A percentile compares a stretch with the other conserved stretches of the same genome.
phyloP scores from a whole-genome alignment of 2,329 filamentous ascomycete genomes.

The Ascochyta koolunga region DNA sequence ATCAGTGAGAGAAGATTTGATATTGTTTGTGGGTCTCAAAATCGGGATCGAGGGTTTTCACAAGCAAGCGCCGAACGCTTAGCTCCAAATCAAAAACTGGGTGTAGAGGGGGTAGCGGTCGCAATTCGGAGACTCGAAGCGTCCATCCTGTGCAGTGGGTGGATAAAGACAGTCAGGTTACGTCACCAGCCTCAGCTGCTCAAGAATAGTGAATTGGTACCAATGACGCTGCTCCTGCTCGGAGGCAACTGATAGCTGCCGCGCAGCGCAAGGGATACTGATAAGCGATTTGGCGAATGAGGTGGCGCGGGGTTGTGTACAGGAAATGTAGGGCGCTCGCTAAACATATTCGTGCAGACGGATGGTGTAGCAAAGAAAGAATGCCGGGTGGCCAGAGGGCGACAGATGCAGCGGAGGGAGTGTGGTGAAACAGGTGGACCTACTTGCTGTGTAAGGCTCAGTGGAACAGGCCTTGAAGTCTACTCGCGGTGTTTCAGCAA shows the following conservation, averaged over 20 bases:
- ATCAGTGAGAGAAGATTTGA: background rate
- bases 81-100: conserved; percentile 29
- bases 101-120: conserved; percentile 13
- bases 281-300: conserved; percentile 46
- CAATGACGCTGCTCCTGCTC: conserved; percentile 31
- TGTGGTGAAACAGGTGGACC: conserved; percentile 28
- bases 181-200: conserved; percentile 27
- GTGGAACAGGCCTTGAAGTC: conserved; percentile 32
- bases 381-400: conserved; percentile 18
- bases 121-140: conserved; percentile 11
- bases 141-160: conserved; percentile 19
- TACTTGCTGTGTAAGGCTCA: conserved; percentile 34
- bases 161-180: conserved; percentile 21
- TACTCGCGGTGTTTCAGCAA: conserved; percentile 39
- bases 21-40: conserved; percentile 8
- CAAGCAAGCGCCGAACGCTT: conserved; percentile 17
- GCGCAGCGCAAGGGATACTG: conserved; percentile 30
- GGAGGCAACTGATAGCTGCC: conserved; percentile 36
- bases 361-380: conserved; percentile 18
- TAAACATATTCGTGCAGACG: conserved; percentile 30
- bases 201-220: conserved; percentile 24
- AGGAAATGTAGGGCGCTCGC: conserved; percentile 23
- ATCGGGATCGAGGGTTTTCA: conserved; percentile 11
- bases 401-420: conserved; percentile 22
- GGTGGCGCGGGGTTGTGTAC: conserved; percentile 35